phyloP scores from a whole-genome alignment of 768 basidiomycete species.

The Epithele typhae region DNA sequence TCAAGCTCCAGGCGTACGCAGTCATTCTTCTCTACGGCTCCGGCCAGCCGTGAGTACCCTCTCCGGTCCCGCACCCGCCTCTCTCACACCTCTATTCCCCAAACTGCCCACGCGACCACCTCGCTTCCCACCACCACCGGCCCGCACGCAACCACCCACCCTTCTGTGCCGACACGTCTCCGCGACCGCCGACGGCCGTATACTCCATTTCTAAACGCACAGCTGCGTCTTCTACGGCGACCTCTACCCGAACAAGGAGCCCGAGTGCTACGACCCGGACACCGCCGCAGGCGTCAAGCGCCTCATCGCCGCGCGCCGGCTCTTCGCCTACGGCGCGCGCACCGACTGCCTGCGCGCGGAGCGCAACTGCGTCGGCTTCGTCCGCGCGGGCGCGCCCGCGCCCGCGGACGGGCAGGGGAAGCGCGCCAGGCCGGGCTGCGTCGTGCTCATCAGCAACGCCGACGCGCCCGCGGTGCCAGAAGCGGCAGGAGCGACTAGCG shows the following conservation, averaged over 20 bases:
- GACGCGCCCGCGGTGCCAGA: too few species aligned
- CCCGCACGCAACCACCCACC: too few species aligned
- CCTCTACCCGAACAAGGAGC: slow-evolving; percentile 64
- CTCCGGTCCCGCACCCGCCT: neutral
- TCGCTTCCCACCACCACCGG: neutral
- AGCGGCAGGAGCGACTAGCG: too few species aligned
- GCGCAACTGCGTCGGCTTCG: slow-evolving; percentile 71
- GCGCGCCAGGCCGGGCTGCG: slow-evolving; percentile 51
- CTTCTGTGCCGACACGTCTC: too few species aligned
- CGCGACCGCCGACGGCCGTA: too few species aligned
- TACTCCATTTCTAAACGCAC: too few species aligned
- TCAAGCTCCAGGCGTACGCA: slow-evolving; percentile 82
- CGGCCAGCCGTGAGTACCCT: slow-evolving; percentile 65
- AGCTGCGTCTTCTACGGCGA: slow-evolving; percentile 91
- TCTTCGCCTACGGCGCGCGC: slow-evolving; percentile 60
- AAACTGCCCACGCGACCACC: neutral
- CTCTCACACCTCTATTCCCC: neutral
- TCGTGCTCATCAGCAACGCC: slow-evolving; percentile 63
- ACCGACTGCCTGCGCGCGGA: slow-evolving; percentile 57
- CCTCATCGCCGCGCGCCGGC: slow-evolving; percentile 59
- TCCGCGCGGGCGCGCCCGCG: slow-evolving; percentile 53
- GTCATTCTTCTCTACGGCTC: slow-evolving; percentile 65
- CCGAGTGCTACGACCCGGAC: slow-evolving; percentile 56
- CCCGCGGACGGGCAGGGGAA: neutral
- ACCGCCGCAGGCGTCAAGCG: slow-evolving; percentile 46